Evolutionary conservation across 768 basidiomycete genomes (phyloP).

Genomic region (Strobilomyces echinocephalus): DNA sequence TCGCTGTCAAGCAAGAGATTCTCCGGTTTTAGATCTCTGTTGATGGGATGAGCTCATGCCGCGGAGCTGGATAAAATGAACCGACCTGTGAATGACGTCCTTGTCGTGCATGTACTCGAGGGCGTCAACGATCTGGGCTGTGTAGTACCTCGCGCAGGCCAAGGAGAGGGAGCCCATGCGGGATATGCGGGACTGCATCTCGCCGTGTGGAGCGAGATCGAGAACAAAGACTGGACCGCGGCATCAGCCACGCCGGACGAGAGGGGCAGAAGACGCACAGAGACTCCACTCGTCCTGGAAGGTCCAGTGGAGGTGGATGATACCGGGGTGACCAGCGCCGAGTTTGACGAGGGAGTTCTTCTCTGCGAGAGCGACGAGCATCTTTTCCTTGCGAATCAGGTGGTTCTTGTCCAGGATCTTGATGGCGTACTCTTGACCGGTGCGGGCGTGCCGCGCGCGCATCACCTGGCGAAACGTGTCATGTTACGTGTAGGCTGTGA

Average conservation of each 20-base stretch:
- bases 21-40: constrained; percentile 75
- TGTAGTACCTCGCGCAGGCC: constrained; percentile 73
- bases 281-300: constrained; percentile 83
- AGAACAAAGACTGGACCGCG: constrained; percentile 63
- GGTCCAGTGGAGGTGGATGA: constrained; percentile 75
- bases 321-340: constrained; percentile 67
- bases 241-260: neutral
- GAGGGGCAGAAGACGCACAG: constrained; percentile 48
- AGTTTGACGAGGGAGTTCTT: constrained; percentile 70
- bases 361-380: constrained; percentile 73
- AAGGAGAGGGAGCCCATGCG: constrained; percentile 84
- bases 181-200: constrained; percentile 67
- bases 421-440: constrained; percentile 65
- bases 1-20: constrained; percentile 86
- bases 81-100: constrained; percentile 81
- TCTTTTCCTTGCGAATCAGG: constrained; percentile 72
- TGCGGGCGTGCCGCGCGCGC: constrained; percentile 47
- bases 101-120: constrained; percentile 87
- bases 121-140: constrained; percentile 86
- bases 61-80: constrained; percentile 1
- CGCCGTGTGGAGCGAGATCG: constrained; percentile 72
- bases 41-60: constrained; percentile 7
- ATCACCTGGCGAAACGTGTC: constrained; percentile 43
- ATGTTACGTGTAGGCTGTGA: constrained; percentile 9
- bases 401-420: constrained; percentile 84